phyloP scores from a whole-genome alignment of 257 asterid species.

The Prunella vulgaris region DNA sequence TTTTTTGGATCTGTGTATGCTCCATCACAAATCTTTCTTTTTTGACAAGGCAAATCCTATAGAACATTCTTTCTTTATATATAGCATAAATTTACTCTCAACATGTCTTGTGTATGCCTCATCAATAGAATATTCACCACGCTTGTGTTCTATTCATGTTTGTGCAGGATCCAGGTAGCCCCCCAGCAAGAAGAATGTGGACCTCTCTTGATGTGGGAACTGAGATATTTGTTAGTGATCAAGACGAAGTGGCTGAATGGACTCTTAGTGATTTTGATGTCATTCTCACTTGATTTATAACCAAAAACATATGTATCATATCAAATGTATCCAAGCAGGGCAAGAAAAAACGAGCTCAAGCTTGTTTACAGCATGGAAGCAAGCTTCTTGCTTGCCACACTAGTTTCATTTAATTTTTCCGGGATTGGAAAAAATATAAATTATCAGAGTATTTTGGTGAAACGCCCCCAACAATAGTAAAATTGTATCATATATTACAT shows the following conservation, averaged over 20 bases:
- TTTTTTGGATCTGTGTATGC: too few relatives aligned
- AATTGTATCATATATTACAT: not conserved
- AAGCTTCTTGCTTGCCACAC: conserved; percentile 9
- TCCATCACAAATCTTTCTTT: too few relatives aligned
- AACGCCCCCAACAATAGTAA: too few relatives aligned
- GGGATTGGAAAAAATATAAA: not conserved
- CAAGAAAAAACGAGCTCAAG: not conserved
- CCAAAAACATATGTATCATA: too few relatives aligned
- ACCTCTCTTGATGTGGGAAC: conserved; percentile 76
- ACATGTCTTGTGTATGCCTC: too few relatives aligned
- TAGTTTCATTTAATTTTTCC: too few relatives aligned
- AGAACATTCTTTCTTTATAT: too few relatives aligned
- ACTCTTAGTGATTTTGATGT: conserved; percentile 63
- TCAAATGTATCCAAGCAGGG: not conserved
- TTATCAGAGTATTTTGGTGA: not conserved
- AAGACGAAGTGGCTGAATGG: conserved; percentile 74
- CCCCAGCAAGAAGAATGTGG: conserved; percentile 72
- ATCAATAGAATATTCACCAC: too few relatives aligned
- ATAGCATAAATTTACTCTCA: too few relatives aligned
- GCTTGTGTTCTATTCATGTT: not conserved
- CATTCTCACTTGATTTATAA: conserved; percentile 28
- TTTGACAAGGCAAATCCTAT: too few relatives aligned
- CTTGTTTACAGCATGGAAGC: not conserved
- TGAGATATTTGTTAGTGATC: conserved; percentile 63
- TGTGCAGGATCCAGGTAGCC: conserved; percentile 53